Evolutionary conservation across 352 stramenopile genomes (phyloP).

Genomic region (Pythium volutum): DNA sequence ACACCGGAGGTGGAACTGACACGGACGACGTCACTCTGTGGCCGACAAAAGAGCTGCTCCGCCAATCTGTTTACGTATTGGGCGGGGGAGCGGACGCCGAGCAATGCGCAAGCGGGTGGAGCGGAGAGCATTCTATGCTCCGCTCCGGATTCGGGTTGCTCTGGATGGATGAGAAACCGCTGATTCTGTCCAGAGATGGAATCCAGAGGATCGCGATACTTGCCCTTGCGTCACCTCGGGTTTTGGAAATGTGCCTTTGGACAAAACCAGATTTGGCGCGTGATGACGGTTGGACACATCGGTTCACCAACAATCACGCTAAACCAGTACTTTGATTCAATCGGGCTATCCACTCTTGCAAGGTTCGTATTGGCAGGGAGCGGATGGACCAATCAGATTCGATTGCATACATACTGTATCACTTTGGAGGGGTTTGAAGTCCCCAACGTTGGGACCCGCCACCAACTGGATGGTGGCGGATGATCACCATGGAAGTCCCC

Average conservation of each 20-base stretch:
- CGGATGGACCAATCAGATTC: slow-evolving; percentile 5
- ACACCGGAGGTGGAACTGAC: slow-evolving; percentile 2
- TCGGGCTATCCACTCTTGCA: neutral
- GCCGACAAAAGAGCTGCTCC: neutral
- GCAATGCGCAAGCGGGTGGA: slow-evolving; percentile 1
- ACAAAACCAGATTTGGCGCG: slow-evolving; percentile 12
- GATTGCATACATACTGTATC: too few species aligned
- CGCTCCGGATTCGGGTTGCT: neutral
- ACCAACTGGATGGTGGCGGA: slow-evolving; percentile 11
- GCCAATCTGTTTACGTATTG: neutral
- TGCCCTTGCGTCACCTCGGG: neutral
- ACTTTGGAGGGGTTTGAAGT: slow-evolving; percentile 24
- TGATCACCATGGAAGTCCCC: slow-evolving; percentile 1
- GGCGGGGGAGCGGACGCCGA: slow-evolving; percentile 1
- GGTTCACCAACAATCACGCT: neutral
- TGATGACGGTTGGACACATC: slow-evolving; percentile 16
- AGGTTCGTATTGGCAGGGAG: slow-evolving; percentile 17
- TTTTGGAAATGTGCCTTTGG: slow-evolving; percentile 2
- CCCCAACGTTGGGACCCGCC: slow-evolving; percentile 9
- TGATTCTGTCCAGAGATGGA: neutral
- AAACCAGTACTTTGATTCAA: slow-evolving; percentile 1
- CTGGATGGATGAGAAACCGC: slow-evolving; percentile 13
- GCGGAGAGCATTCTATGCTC: slow-evolving; percentile 12
- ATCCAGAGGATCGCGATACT: neutral
- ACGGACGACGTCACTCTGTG: slow-evolving; percentile 9